These are phyloP conservation scores for Mycotypha africana DNA, from an alignment of 371 early-diverging fungal species.

Conservation along the genomic window DNA sequence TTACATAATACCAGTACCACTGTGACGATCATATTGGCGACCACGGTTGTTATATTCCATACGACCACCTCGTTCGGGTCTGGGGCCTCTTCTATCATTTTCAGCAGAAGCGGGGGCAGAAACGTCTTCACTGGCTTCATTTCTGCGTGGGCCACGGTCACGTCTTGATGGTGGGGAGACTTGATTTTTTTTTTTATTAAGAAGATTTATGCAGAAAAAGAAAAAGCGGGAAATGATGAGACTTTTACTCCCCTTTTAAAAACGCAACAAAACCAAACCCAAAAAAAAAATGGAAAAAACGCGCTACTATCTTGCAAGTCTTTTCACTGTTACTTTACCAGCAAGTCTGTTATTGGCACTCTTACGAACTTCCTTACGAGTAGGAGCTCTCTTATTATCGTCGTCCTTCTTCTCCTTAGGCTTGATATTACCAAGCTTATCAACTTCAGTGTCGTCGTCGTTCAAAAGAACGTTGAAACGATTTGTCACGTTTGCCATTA, in stretches of 20 bases:
- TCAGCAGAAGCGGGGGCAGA: conserved; percentile 2
- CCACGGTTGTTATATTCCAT: conserved; percentile 7
- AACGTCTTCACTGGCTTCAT: conserved; percentile 7
- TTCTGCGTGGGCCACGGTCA: conserved; percentile 15
- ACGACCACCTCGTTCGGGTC: too few species aligned
- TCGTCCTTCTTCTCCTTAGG: conserved; percentile 24
- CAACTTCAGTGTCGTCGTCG: conserved; percentile 34
- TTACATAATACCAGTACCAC: conserved; percentile 58
- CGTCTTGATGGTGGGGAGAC: conserved; percentile 43
- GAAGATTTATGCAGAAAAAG: not conserved
- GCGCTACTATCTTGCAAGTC: not conserved
- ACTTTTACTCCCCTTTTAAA: too few species aligned
- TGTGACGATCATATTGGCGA: conserved; percentile 74
- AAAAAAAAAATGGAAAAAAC: not conserved
- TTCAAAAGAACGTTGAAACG: conserved; percentile 30
- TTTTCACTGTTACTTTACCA: too few species aligned
- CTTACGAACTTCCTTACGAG: conserved; percentile 16
- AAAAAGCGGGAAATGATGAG: too few species aligned
- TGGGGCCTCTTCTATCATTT: conserved; percentile 1
- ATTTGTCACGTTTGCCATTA: conserved; percentile 26
- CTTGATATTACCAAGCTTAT: conserved; percentile 37
- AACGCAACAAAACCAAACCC: too few species aligned
- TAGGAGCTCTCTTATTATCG: conserved; percentile 9
- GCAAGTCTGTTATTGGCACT: conserved; percentile 17
- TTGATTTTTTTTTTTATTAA: too few species aligned